Conservation (phyloP, 805 yeast genomes). For the Kregervanrija delftensis region DNA sequence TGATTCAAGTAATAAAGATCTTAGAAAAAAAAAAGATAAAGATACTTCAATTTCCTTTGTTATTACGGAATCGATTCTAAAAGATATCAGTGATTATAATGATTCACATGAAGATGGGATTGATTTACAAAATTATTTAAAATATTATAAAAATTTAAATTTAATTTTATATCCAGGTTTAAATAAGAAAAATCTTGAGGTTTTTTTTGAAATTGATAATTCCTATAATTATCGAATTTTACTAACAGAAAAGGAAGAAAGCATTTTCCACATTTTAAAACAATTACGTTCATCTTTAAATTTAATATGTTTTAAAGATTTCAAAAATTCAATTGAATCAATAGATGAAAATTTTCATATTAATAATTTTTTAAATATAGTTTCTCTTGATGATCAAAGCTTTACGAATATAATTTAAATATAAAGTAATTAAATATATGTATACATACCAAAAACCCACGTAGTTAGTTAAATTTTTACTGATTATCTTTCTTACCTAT, state of each 20-base stretch:
- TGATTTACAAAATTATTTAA: slow-evolving; percentile 6
- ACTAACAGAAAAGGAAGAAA: slow-evolving; percentile 39
- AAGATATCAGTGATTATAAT: slow-evolving; percentile 6
- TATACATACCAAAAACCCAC: neutral
- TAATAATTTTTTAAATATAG: slow-evolving; percentile 17
- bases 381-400: slow-evolving; percentile 4
- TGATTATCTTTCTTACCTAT: slow-evolving; percentile 13
- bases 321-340: slow-evolving; percentile 8
- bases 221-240: slow-evolving; percentile 29
- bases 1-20: neutral
- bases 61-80: slow-evolving; percentile 9
- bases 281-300: slow-evolving; percentile 31
- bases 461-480: neutral
- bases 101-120: slow-evolving; percentile 5
- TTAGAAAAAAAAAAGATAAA: slow-evolving; percentile 2
- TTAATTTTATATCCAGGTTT: slow-evolving; percentile 24
- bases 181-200: slow-evolving; percentile 10
- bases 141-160: slow-evolving; percentile 16
- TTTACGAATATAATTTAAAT: neutral
- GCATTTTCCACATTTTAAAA: slow-evolving; percentile 50
- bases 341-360: slow-evolving; percentile 19
- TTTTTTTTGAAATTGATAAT: slow-evolving; percentile 16
- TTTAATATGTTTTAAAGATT: slow-evolving; percentile 17
- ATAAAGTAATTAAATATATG: slow-evolving; percentile 2
- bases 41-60: slow-evolving; percentile 15